Evolutionary conservation across 176 grass and related monocot genomes (phyloP), one percentile per base, ranked within the genome.

Genomic region (Paspalum notatum): DNA sequence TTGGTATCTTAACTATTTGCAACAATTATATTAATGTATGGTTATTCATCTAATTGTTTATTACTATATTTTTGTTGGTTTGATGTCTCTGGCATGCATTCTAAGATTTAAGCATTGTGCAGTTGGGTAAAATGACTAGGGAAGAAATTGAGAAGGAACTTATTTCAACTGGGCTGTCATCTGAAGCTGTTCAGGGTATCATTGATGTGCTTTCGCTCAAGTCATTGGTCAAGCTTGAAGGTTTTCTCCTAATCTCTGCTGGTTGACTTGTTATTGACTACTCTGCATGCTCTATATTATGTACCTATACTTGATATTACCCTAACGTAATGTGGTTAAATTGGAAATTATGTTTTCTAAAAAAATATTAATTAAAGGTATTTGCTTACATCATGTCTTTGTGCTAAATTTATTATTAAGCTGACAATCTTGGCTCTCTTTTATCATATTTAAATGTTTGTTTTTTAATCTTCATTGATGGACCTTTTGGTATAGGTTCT

Each of bases 131-230:
- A 87, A 76, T 89, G 55, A 84, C 88, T 18, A 92, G 78, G 83
- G 90, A 98, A 25, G 95, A 98, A 86, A 89, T 94, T 38, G 88
- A 89, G 70, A 89, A 81, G 22, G 86, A 98, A 63, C 72, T 97
- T 82, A 46, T 90, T 74, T 85, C 52, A 39, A 62, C 74, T 80
- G 89, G 95, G 3, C 69, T 98, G 45, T 85, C 90, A 82, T 83
- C 63, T 67, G 62, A 91, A 85, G 87, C 94, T 76, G 80, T 94
- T 9, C 91, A 90, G 78, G 94, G 91, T 78, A 94, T 94, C 81
- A 83, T 86, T 60, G 83, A 93, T 27, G 90, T 98, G 24, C 83
- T 98, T 67, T 98, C 95, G n/a, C 81, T 94, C 32, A 94, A 94
- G 71, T 94, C 92, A 43, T 84, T 94, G 17, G 68, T 82, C 9